A percentile compares a stretch with the other conserved stretches of the same genome.
These are phyloP conservation scores for Smithsoniella earleae DNA, from an alignment of 163 green algal genomes.

Conservation along the genomic window DNA sequence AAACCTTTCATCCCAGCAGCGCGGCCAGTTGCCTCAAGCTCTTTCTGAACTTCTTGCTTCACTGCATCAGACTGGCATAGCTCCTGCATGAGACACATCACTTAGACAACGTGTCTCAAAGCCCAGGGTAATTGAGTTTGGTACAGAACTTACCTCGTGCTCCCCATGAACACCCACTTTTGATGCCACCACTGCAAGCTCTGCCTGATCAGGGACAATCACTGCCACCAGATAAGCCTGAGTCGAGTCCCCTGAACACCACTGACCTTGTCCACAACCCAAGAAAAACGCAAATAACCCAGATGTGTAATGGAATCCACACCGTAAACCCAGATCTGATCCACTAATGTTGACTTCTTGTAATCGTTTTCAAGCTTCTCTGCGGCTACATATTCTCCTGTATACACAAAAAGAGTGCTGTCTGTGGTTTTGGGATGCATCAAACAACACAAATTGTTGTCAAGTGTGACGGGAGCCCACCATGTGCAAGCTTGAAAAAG, in stretches of 20 bases:
- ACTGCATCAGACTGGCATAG: constrained; percentile 32
- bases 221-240: constrained; percentile 56
- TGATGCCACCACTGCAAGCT: constrained; percentile 31
- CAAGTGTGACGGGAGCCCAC: constrained; percentile 32
- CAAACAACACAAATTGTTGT: background rate
- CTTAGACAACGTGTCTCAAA: no score
- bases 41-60: constrained; percentile 31
- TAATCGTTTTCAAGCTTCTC: constrained; percentile 90
- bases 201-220: constrained; percentile 44
- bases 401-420: background rate
- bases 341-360: constrained; percentile 64
- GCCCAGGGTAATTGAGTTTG: background rate
- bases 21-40: constrained; percentile 33
- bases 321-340: constrained; percentile 66
- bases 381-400: constrained; percentile 89
- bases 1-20: constrained; percentile 40
- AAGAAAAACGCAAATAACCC: no score
- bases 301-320: background rate
- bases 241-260: constrained; percentile 68
- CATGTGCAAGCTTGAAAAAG: constrained; percentile 42
- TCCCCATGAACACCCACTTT: background rate
- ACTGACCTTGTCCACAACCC: no score
- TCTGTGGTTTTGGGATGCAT: background rate
- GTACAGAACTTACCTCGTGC: background rate
- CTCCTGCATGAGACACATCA: no score